Percentiles rank a stretch among this genome's conserved stretches.
These are phyloP conservation scores for Claviceps monticola DNA, from an alignment of 2,329 filamentous ascomycete species.

Conservation along the genomic window DNA sequence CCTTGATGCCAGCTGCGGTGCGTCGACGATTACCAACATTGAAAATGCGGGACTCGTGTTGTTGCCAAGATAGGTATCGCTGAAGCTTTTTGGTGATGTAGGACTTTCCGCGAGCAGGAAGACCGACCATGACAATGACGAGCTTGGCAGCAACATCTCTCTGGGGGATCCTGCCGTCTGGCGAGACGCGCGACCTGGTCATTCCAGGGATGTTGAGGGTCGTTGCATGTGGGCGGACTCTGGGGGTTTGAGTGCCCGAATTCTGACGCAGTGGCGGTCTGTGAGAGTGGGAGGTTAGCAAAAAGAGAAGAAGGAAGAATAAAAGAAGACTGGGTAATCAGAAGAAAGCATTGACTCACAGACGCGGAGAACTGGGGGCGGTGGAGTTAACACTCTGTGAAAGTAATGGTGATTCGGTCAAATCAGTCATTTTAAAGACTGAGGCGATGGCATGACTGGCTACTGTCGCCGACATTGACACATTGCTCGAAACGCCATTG, in stretches of 20 bases:
- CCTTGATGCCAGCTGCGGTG: slow-evolving; percentile 51
- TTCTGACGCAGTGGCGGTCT: slow-evolving; percentile 58
- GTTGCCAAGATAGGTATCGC: slow-evolving; percentile 90
- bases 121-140: slow-evolving; percentile 94
- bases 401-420: slow-evolving; percentile 40
- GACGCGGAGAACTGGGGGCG: slow-evolving; percentile 42
- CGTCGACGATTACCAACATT: slow-evolving; percentile 90
- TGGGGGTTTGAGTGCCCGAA: slow-evolving; percentile 64
- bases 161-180: slow-evolving; percentile 85
- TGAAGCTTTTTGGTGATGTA: slow-evolving; percentile 98
- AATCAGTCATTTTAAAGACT: slow-evolving; percentile 27
- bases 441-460: slow-evolving; percentile 25
- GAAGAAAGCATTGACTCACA: slow-evolving; percentile 27
- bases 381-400: slow-evolving; percentile 44
- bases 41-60: slow-evolving; percentile 92
- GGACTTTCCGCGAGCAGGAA: slow-evolving; percentile 90
- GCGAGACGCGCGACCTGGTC: slow-evolving; percentile 88
- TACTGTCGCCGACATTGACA: slow-evolving; percentile 10
- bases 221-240: slow-evolving; percentile 70
- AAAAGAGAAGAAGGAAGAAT: not conserved
- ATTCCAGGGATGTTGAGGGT: slow-evolving; percentile 94
- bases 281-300: slow-evolving; percentile 4
- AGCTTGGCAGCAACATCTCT: slow-evolving; percentile 92
- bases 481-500: slow-evolving; percentile 15
- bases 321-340: not conserved